Base-by-base conservation (phyloP, 495 filamentous ascomycete genomes). In the Articulospora tetracladia region DNA sequence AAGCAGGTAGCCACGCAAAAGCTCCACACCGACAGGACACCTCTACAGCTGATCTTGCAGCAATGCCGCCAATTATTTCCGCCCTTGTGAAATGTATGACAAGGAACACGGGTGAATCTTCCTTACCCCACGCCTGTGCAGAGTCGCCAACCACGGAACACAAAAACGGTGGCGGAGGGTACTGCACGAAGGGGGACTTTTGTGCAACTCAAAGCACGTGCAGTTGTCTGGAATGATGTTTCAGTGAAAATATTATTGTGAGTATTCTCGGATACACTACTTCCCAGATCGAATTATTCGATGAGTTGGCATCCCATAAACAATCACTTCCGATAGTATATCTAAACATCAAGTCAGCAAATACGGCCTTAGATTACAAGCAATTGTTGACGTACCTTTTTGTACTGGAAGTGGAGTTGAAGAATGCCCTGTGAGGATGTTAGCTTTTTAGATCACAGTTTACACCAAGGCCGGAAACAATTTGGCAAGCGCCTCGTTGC, bases 341-440 rank as follows among this genome's bases (percentile, higher is more conserved):
- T 82, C 84, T 88, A 72, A 58, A 39, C 19, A 60, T 51, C 58
- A 44, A 62, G 72, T 84, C 61, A 84, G 77, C 57, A 67, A 50
- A 36, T 47, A 55, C 32, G 15, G 36, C 20, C 23, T 7, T 19
- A 34, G 17, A 8, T 32, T 28, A 26, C 25, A 55, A 46, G 49
- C 47, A 32, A 26, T 56, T 49, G 53, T 55, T 28, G n/a, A 49
- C 59, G 32, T 51, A 68, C 65, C 65, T 68, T 93, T 73, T 98
- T 98, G 79, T 98, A 96, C 71, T 97, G 92, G 73, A 99, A 98
- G 73, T 98, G 94, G 32, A 99, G 79, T 77, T 97, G 93, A 28
- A 99, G 80, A 68, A 99, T 96, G 32, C 94, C 95, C 90, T 95
- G 49, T 25, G 30, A 49, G 20, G 25, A 57, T 30, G 53, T 66